These are phyloP conservation scores for Gaeumannomyces sp. DNA, from an alignment of 2,329 filamentous ascomycete genomes.

Conservation along the genomic window DNA sequence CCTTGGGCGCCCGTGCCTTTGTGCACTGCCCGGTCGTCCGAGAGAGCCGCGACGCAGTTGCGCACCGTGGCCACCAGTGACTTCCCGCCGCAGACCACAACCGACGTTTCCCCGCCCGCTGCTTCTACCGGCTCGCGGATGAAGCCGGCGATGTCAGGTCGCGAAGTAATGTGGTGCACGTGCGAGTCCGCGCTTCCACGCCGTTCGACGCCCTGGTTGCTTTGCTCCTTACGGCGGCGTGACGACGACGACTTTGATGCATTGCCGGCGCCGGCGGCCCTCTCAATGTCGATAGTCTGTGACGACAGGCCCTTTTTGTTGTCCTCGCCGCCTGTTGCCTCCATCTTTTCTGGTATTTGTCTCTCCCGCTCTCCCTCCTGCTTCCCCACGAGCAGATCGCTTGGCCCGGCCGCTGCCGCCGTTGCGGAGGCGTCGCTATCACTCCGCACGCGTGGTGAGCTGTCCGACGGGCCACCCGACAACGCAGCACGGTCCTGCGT, in stretches of 20 bases:
- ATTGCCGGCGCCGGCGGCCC: too few species aligned
- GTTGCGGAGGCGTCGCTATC: constrained; percentile 13
- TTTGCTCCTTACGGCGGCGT: background rate
- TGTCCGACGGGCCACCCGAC: background rate
- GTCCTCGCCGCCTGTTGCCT: background rate
- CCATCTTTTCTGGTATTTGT: background rate
- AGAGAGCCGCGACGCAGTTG: constrained; percentile 48
- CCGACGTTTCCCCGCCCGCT: constrained; percentile 54
- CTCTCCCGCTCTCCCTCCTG: background rate
- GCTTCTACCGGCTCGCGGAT: constrained; percentile 49
- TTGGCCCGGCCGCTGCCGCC: constrained; percentile 10
- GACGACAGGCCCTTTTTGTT: background rate
- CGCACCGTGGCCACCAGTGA: constrained; percentile 47
- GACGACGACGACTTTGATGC: background rate
- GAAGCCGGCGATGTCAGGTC: constrained; percentile 46
- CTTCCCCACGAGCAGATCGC: background rate
- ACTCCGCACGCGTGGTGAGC: background rate
- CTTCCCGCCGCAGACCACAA: constrained; percentile 54
- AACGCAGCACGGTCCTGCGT: background rate
- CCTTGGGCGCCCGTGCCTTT: constrained; percentile 60
- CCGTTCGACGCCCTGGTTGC: constrained; percentile 13
- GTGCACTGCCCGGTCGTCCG: constrained; percentile 56
- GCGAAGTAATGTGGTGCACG: constrained; percentile 36
- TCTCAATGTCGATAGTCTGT: constrained; percentile 22
- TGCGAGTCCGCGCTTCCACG: constrained; percentile 30